A percentile compares a stretch with the other conserved stretches of the same genome.
These are phyloP conservation scores for Clavulina sp. DNA, from an alignment of 768 basidiomycete genomes.

Conservation along the genomic window DNA sequence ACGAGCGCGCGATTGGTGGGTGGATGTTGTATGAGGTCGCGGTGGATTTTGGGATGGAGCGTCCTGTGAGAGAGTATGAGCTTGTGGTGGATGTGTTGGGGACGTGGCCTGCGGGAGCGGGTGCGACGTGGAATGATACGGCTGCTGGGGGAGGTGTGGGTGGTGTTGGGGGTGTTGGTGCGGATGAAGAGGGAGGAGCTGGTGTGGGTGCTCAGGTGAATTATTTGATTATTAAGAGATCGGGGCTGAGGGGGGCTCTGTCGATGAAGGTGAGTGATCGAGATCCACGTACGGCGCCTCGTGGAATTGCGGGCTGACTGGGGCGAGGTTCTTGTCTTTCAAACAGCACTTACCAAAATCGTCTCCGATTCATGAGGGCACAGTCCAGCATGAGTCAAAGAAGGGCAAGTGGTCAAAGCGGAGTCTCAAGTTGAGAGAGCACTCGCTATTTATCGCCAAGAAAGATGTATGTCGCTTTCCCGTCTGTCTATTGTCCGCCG, in stretches of 20 bases:
- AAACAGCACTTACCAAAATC: conserved; percentile 30
- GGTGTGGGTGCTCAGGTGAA: conserved; percentile 68
- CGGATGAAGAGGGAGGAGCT: too few species aligned
- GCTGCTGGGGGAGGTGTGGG: too few species aligned
- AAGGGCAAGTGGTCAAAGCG: conserved; percentile 92
- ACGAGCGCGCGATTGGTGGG: conserved; percentile 22
- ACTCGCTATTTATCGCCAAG: conserved; percentile 74
- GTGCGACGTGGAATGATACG: too few species aligned
- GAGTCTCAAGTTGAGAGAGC: conserved; percentile 74
- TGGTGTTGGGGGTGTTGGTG: too few species aligned
- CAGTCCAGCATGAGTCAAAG: conserved; percentile 79
- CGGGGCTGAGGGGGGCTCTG: conserved; percentile 41
- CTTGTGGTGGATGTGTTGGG: conserved; percentile 57
- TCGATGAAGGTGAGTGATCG: conserved; percentile 18
- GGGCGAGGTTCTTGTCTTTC: conserved; percentile 6
- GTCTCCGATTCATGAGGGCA: conserved; percentile 33
- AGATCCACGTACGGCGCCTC: not conserved
- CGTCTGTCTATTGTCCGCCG: not conserved
- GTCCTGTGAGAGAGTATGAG: conserved; percentile 80
- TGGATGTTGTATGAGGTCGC: conserved; percentile 89
- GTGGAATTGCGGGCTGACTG: not conserved
- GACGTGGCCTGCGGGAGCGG: conserved; percentile 84
- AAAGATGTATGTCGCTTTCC: conserved; percentile 44
- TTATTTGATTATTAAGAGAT: conserved; percentile 60
- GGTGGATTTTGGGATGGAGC: conserved; percentile 87